Evolutionary conservation across 139 green algal genomes (phyloP).

Genomic region (Tetradesmus obliquus): DNA sequence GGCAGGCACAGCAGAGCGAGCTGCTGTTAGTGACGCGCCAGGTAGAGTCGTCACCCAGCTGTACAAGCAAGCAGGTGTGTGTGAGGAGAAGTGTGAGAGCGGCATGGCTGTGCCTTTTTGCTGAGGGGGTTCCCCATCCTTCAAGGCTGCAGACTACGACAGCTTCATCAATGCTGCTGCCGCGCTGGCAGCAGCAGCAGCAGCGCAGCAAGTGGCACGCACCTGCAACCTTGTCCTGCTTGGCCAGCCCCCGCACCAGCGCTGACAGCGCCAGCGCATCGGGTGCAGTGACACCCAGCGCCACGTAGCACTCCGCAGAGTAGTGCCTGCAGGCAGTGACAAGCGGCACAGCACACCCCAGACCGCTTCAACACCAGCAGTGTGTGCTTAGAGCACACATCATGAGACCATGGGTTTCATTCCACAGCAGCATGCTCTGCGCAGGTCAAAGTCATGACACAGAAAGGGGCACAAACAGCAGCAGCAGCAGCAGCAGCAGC

Average conservation of each 20-base stretch:
- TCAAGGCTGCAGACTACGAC: not conserved
- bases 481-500: not conserved
- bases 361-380: too few species aligned
- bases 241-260: constrained; percentile 18
- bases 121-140: too few species aligned
- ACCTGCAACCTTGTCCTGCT: constrained; percentile 19
- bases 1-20: not conserved
- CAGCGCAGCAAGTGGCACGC: not conserved
- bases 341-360: not conserved
- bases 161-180: not conserved
- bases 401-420: too few species aligned
- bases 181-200: not conserved
- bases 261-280: constrained; percentile 28
- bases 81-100: too few species aligned
- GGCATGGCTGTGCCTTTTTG: too few species aligned
- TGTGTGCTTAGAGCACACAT: too few species aligned
- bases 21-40: not conserved
- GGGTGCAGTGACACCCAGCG: not conserved
- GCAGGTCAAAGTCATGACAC: too few species aligned
- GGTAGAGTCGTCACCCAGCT: too few species aligned
- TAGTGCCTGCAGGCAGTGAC: constrained; percentile 27
- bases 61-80: too few species aligned
- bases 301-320: not conserved
- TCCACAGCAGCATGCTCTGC: not conserved
- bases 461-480: not conserved